Evolutionary conservation across 2,329 filamentous ascomycete species (phyloP), one percentile per base, ranked within the genome.

Genomic region (Acarospora socialis): DNA sequence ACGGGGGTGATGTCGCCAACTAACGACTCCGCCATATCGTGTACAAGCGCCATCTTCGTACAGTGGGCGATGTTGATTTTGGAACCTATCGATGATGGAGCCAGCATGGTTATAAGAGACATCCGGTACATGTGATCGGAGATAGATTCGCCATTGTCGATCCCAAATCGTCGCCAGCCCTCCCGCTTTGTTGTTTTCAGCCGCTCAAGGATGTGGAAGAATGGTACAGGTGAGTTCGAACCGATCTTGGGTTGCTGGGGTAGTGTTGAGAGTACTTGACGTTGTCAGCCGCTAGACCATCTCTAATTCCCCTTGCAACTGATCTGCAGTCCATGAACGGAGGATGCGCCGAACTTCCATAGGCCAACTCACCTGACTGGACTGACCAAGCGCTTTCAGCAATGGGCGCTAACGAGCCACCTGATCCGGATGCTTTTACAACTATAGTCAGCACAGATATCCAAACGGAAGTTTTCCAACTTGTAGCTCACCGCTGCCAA

Each of bases 111-210:
- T 55, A 98, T 83, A 45, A 98, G 71, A 30, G 86, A 83, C 90
- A 98, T 98, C 59, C 90, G 84, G 60, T 95, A 98, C 90, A 98
- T 98, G 67, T 98, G 90, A 61, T 98, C 90, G 33, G 82, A 71
- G 51, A 98, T 94, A 2, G 83, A 92, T 57, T 98, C 90, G 53
- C 82, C 80, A 35, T 54, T 44, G 43, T 59, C 44, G 44, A 98
- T 83, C 22, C 74, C 75, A 52, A 94, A 94, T 21, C 90, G 73
- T 34, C 81, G 73, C 90, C 90, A 98, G 43, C 90, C 90, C 59
- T 94, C 90, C 38, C 90, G 79, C 57, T 92, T 92, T 39, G 81
- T 93, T 5, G 86, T 94, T 70, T 98, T 98, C 35, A 98, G 70
- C 30, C 81, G 79, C 57, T 92, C 81, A 41, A 98, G 72, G 38